Base-by-base conservation (phyloP, 441 rosid genomes). In the Jatropha multifida region DNA sequence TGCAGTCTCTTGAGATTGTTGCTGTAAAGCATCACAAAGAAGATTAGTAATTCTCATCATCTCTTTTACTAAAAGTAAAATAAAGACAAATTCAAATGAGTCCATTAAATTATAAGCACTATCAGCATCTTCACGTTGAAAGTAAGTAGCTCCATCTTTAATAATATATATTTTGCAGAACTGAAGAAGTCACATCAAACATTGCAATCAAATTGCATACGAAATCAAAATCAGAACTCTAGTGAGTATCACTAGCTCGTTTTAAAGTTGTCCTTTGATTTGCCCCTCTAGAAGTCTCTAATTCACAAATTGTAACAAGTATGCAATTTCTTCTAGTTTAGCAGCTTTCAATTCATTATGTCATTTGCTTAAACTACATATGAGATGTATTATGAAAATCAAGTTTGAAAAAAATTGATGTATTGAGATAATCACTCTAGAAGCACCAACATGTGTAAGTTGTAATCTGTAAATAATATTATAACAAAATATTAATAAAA, bases 141-240 rank as follows among this genome's bases (percentile, higher is more conserved):
- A 38, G 40, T 55, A 37, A 11, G 10, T 70, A 6, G 52, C n/a
- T 38, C 59, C 38, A 26, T 59, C 56, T 3, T 49, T 3, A 9
- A 2, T 7, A 40, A 73, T 69, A 4, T 68, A 73, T 69, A 4
- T 68, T 42, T 9, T 46, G 41, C 32, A 73, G 48, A 64, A 80
- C 59, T 2, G 0, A 0, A 20, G 41, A 69, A 48, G 73, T 62
- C 15, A 54, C 14, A 11, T 12, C 20, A 40, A 26, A 81, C 52
- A 76, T 58, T 17, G 12, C 8, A 5, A 77, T 5, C 1, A 80
- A 27, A 5, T 38, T 69, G 44, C 26, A 65, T 11, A 77, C 4
- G 17, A 26, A 64, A 40, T 59, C 18, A 14, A 69, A 65, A 51
- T 70, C 56, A 37, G 70, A 81, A 41, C 78, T 23, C 59, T 52